Evolutionary conservation across 2,329 filamentous ascomycete species (phyloP), one percentile per base, ranked within the genome.

Genomic region (Fusarium sp.): DNA sequence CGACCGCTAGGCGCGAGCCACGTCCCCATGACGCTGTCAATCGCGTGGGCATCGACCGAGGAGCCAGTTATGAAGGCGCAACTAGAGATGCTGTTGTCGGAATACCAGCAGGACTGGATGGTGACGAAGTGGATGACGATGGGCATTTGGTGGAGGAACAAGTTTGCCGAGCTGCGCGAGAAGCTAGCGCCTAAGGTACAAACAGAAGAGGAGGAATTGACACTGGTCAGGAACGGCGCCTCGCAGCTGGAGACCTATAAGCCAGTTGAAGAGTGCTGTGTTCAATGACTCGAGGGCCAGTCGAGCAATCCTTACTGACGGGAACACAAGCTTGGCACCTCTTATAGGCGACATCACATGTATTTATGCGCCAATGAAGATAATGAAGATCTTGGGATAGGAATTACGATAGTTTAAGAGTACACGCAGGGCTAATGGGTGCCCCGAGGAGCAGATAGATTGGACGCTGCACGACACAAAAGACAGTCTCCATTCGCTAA

Each of bases 1-100:
- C 36, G 70, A 5, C 70, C 70, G 0, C 50, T 72, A 0, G 70
- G 70, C 0, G 69, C 70, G 18, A 72, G 70, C 7, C 64, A 70
- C 11, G 60, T 72, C 1, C 70, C 70, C 1, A 8, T 72, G n/a
- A 67, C 66, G 0, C 18, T 72, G 0, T 37, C 66, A 7, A 65
- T 72, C 2, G 70, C 65, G 1, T 72, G 69, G 70, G 69, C 66
- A 13, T 62, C 62, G 5, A 71, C 63, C 1, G 70, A 72, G 2
- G 69, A 72, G 5, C 60, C 64, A 2, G 50, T 34, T 4, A 58
- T 72, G n/a, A 67, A 57, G 15, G 46, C 18, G 0, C 56, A 72
- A n/a, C 23, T 72, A 2, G 66, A 65, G n/a, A 27, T 18, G 4
- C 10, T 65, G 7, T 23, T 72, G 6, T 23, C 28, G 0, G 70